phyloP scores from a whole-genome alignment of 2,329 filamentous ascomycete genomes.

The Colletotrichum somersetense region DNA sequence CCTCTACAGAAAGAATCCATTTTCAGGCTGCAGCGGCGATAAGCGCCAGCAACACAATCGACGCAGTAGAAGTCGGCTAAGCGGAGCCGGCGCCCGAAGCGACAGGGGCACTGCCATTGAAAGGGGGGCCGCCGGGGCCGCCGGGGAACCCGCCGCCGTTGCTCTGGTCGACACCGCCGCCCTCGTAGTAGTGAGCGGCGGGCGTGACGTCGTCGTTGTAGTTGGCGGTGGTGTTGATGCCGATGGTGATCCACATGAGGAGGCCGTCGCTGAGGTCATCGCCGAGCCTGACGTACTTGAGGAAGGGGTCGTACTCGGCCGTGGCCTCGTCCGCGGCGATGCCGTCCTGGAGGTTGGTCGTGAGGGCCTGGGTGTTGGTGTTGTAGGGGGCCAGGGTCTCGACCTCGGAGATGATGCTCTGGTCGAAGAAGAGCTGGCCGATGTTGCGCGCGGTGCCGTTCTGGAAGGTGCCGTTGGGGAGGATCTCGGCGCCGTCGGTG shows the following conservation, averaged over 20 bases:
- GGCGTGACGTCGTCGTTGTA: constrained; percentile 35
- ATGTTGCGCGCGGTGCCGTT: constrained; percentile 51
- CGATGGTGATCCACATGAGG: constrained; percentile 67
- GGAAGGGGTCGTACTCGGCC: constrained; percentile 63
- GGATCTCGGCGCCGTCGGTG: constrained; percentile 52
- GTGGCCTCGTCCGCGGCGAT: constrained; percentile 57
- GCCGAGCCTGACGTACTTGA: constrained; percentile 70
- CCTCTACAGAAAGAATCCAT: background rate
- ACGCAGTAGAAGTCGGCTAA: background rate
- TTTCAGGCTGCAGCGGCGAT: constrained; percentile 1
- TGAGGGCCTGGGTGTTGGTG: constrained; percentile 60
- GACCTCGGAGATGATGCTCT: constrained; percentile 50
- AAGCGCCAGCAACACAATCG: background rate
- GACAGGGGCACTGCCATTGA: constrained; percentile 2
- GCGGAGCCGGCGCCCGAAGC: constrained; percentile 7
- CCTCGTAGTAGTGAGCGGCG: constrained; percentile 37
- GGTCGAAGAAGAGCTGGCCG: constrained; percentile 40
- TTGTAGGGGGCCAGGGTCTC: constrained; percentile 62
- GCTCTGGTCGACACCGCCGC: constrained; percentile 34
- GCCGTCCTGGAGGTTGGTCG: constrained; percentile 64
- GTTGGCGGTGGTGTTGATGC: constrained; percentile 55
- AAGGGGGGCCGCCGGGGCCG: constrained; percentile 12
- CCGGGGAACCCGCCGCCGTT: constrained; percentile 27
- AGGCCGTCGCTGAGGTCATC: constrained; percentile 64
- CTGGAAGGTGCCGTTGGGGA: constrained; percentile 51